Base-by-base conservation (phyloP, 169 alveolate genomes). In the Eimeria mitis region DNA sequence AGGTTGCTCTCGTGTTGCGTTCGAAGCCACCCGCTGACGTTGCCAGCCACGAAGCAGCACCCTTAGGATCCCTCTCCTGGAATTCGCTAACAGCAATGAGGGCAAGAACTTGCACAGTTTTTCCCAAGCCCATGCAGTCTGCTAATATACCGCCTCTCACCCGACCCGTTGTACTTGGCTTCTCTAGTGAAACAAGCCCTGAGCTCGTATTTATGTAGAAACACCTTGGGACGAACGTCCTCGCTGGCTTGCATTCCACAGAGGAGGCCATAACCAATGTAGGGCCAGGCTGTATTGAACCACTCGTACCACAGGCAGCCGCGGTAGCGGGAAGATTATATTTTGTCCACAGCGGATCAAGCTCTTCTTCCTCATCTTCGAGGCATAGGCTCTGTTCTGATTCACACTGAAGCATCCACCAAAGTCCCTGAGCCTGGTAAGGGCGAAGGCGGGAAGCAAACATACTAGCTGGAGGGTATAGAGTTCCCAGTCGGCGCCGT, bases 81-180 rank as follows among this genome's bases (percentile, higher is more conserved):
- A 56, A 84, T 31, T 42, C 63, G 91, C 83, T 76, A 37, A 92
- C 52, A 13, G 97, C 95, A 31, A 95, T 56, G 68, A 95, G 90
- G n/a, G 97, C 95, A 31, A 95, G 94, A n/a, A 88, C 92, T 94
- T 99, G 99, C 23, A 99, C 97, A 8, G 99, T 99, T 96, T 99
- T 99, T 37, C 99, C 99, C 34, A 99, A 99, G 2, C 99, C 99
- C 99, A 99, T 99, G 95, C 99, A 99, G 96, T 99, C 99, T 13
- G 99, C 99, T 21, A 99, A 98, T 70, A 99, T 94, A 68, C 99
- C 99, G 65, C 97, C 97, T 31, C 63, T 79, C 91, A 79, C 79
- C 25, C 85, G 65, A 28, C 68, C 79, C 42, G 97, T 61, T 31
- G 83, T 54, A n/a, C 49, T 42, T 52, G 97, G 97, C 28, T 70